Base-by-base conservation (phyloP, 495 filamentous ascomycete species). In the Podospora tetraspora region DNA sequence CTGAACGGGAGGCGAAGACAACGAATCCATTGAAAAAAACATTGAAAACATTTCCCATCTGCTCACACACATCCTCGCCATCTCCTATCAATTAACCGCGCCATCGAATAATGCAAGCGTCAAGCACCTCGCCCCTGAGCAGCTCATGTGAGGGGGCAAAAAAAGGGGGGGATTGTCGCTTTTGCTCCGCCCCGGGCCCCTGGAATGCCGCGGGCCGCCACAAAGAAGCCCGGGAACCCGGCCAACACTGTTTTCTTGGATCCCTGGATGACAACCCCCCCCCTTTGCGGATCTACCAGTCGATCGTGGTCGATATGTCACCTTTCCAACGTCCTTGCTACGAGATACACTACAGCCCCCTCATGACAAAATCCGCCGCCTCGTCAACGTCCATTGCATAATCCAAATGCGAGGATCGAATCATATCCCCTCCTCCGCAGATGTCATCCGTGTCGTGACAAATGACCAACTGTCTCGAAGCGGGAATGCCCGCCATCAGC, bases 391-490 rank as follows among this genome's bases (percentile, higher is more conserved):
- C 77, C 19, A 68, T 64, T 0, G 76, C 79, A 71, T 89, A 90
- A 0, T 76, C 79, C 65, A 89, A 67, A 73, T 90, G 87, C 7
- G 77, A 61, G n/a, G 76, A 72, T 63, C 84, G 71, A 30, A 87
- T 77, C 59, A 85, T 76, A n/a, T 75, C 69, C 0, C 84, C 84
- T 57, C 84, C 80, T 1, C 71, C 62, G 66, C 87, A 89, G 63
- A 90, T 86, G 5, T 83, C 77, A 70, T 90, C 87, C 4, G 79
- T 81, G 2, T 58, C 29, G 32, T 85, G 82, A 70, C 87, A 88
- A 64, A 81, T 83, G 8, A 83, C 81, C 74, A 83, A 79, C 9
- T 83, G 78, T 60, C 85, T 84, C 32, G 75, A 75, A 13, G 74
- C 69, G 19, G 79, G 67, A 0, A 87, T 74, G 59, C 83, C 81